These are phyloP conservation scores for Cutaneotrichosporon daszewskae DNA, from an alignment of 1,284 basidiomycete genomes.

Conservation along the genomic window DNA sequence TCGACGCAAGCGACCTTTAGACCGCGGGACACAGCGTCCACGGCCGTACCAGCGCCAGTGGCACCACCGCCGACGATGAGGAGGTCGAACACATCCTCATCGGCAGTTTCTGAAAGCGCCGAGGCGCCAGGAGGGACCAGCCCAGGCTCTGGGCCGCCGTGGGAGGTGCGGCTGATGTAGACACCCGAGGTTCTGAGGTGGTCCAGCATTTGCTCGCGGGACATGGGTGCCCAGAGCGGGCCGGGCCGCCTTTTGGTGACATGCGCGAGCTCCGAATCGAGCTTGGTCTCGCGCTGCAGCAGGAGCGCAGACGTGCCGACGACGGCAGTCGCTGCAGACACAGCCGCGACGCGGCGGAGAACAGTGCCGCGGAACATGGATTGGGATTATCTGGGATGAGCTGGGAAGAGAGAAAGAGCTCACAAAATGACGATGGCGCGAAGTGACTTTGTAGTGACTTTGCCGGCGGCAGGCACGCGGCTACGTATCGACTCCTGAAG, in stretches of 20 bases:
- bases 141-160: conserved; percentile 33
- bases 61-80: conserved; percentile 86
- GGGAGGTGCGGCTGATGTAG: conserved; percentile 33
- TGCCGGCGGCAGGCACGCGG: too few relatives aligned
- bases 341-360: too few relatives aligned
- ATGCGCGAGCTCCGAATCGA: conserved; percentile 2
- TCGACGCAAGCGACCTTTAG: conserved; percentile 91
- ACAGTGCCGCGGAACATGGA: too few relatives aligned
- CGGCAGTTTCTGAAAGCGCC: conserved; percentile 24
- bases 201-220: conserved; percentile 49
- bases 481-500: too few relatives aligned
- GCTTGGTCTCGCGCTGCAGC: neutral
- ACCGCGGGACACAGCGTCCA: conserved; percentile 88
- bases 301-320: neutral
- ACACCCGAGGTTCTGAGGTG: conserved; percentile 46
- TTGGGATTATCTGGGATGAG: too few relatives aligned
- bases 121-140: conserved; percentile 22
- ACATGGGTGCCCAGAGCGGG: conserved; percentile 50
- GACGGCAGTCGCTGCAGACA: neutral
- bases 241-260: conserved; percentile 39
- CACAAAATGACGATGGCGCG: too few relatives aligned
- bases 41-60: conserved; percentile 86
- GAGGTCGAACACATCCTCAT: conserved; percentile 68
- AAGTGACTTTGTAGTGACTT: too few relatives aligned
- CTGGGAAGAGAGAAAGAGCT: too few relatives aligned